Evolutionary conservation across 352 stramenopile species (phyloP).

Genomic region (Pythium pyrilobum): DNA sequence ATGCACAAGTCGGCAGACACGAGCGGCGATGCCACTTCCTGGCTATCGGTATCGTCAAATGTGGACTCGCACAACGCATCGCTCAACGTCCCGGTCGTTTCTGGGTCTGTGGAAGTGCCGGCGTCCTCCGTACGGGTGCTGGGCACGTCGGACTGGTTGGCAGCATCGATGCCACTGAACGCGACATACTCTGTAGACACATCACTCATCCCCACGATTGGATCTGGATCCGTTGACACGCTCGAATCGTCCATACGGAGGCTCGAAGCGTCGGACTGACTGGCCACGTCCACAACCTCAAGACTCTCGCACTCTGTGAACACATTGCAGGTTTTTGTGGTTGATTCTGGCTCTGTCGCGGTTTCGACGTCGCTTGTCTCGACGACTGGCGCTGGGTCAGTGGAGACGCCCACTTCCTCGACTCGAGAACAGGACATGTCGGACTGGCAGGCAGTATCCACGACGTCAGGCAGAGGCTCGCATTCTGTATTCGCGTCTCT

Average conservation of each 20-base stretch:
- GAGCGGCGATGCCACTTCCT: neutral
- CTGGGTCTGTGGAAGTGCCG: too few species aligned
- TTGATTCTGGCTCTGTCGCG: neutral
- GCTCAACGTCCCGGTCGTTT: too few species aligned
- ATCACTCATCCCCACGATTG: neutral
- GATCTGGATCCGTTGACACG: neutral
- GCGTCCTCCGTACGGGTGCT: neutral
- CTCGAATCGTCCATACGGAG: neutral
- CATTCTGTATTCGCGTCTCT: neutral
- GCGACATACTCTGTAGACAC: neutral
- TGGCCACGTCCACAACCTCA: neutral
- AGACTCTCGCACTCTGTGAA: neutral
- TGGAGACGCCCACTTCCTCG: too few species aligned
- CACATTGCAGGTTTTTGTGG: neutral
- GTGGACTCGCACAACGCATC: too few species aligned
- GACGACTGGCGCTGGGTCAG: too few species aligned
- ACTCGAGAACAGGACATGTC: too few species aligned
- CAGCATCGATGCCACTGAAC: neutral
- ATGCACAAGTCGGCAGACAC: neutral
- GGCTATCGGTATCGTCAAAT: neutral
- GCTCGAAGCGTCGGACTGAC: neutral
- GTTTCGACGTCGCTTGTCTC: neutral
- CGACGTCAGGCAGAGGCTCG: too few species aligned
- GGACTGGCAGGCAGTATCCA: too few species aligned
- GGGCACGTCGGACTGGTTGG: neutral